Base-by-base conservation (phyloP, 2,329 filamentous ascomycete species). In the Pyricularia pennisetigena region DNA sequence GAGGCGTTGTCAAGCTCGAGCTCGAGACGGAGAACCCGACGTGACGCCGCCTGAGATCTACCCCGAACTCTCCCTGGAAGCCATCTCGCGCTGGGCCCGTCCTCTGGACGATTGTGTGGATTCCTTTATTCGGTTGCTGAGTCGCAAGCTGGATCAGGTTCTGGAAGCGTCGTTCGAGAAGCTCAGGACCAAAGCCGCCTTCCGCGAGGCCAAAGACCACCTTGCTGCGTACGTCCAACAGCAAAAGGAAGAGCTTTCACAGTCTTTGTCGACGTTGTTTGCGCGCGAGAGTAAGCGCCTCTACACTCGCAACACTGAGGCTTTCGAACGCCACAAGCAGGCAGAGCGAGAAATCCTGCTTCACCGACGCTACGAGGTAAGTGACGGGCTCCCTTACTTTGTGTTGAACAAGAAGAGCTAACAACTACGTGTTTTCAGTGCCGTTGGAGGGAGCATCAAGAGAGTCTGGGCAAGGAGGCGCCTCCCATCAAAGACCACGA, bases 31-130 rank as follows among this genome's bases (percentile, higher is more conserved):
- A 0, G 81, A 88, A 71, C 87, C 86, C 0, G 83, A 84, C 7
- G 80, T 87, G 0, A 83, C 87, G 0, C 84, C 88, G 0, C 82
- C 85, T 0, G 84, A 86, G 54, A 87, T 90, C 0, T 86, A 88
- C 26, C 83, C 88, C 30, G 80, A 80, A 0, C 79, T 91, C 20
- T 87, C 85, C 64, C 78, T 81, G 20, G 77, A 84, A n/a, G 83
- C 85, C 0, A 83, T 91, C 1, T 74, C 75, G 8, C 83, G 85
- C 1, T 92, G 90, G 90, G 73, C 81, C 1, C 72, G 73, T 0
- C 87, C 87, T 0, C 79, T 88, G 64, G 74, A 81, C 0, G 78
- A 73, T 0, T 86, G 87, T 64, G 75, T 86, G 6, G 71, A 77
- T 3, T 75, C 79, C 5, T 83, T 85, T 0, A 81, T 86, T 68